A percentile compares a stretch with the other conserved stretches of the same genome.
These are phyloP conservation scores for Skeletonema grethae DNA, from an alignment of 108 stramenopile genomes.

Conservation along the genomic window DNA sequence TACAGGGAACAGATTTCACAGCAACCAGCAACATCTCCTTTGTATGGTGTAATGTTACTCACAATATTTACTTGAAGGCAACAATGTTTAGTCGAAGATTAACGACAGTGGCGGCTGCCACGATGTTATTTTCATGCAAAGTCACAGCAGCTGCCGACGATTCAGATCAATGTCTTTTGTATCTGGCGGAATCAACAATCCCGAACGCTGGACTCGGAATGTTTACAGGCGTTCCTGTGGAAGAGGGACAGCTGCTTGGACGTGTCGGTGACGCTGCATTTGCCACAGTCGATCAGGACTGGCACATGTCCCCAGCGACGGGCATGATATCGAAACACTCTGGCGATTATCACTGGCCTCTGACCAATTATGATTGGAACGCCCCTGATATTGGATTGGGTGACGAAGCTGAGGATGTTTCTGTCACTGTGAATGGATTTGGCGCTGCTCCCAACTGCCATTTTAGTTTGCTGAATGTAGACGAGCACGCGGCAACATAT, in stretches of 20 bases:
- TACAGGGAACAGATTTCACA: too few species aligned
- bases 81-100: too few species aligned
- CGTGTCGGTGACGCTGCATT: constrained; percentile 50
- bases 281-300: constrained; percentile 47
- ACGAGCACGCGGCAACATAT: constrained; percentile 35
- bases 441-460: constrained; percentile 55
- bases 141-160: constrained; percentile 8
- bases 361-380: constrained; percentile 57
- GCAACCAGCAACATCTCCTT: too few species aligned
- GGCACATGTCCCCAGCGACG: constrained; percentile 37
- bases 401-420: constrained; percentile 45
- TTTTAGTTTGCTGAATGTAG: constrained; percentile 46
- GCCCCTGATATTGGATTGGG: constrained; percentile 43
- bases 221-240: constrained; percentile 37
- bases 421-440: constrained; percentile 50
- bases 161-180: constrained; percentile 32
- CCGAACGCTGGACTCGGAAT: constrained; percentile 45
- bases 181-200: constrained; percentile 50
- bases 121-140: too few species aligned
- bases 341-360: constrained; percentile 53
- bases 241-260: constrained; percentile 25
- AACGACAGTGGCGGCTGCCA: neutral
- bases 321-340: constrained; percentile 20
- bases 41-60: too few species aligned
- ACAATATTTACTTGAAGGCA: too few species aligned